phyloP scores from a whole-genome alignment of 108 stramenopile species.

The Aurantiochytrium sp. region DNA sequence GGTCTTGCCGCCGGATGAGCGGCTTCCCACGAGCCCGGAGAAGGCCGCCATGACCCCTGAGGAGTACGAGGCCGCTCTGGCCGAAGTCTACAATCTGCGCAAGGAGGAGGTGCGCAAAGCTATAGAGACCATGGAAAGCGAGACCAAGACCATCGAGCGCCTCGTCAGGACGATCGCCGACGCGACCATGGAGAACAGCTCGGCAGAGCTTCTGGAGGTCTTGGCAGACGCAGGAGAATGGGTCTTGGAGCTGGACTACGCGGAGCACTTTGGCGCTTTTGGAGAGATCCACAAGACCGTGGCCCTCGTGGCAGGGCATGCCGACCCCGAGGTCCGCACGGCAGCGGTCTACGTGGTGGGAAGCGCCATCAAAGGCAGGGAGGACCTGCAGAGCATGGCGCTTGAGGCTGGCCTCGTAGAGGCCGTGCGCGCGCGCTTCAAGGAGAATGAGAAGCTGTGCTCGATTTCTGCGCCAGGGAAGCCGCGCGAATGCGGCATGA shows the following conservation, averaged over 20 bases:
- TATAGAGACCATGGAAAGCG: background rate
- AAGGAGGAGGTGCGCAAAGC: background rate
- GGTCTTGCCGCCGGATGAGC: background rate
- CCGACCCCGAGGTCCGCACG: background rate
- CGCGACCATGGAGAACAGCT: background rate
- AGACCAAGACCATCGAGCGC: background rate
- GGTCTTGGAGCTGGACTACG: background rate
- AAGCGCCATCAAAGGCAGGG: background rate
- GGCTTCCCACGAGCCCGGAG: background rate
- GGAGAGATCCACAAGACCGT: background rate
- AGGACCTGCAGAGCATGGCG: background rate
- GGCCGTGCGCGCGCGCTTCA: background rate
- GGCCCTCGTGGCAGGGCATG: background rate
- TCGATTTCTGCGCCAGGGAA: background rate
- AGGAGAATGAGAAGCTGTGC: background rate
- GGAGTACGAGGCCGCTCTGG: background rate
- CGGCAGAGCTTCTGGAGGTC: background rate
- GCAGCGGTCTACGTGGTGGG: background rate
- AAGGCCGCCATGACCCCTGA: background rate
- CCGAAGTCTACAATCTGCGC: background rate
- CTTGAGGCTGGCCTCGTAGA: background rate
- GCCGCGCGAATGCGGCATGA: background rate
- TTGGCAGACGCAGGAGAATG: background rate
- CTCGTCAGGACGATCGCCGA: background rate
- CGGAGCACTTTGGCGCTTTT: background rate